phyloP scores from a whole-genome alignment of 768 basidiomycete genomes.

The Punctularia strigosozonata region DNA sequence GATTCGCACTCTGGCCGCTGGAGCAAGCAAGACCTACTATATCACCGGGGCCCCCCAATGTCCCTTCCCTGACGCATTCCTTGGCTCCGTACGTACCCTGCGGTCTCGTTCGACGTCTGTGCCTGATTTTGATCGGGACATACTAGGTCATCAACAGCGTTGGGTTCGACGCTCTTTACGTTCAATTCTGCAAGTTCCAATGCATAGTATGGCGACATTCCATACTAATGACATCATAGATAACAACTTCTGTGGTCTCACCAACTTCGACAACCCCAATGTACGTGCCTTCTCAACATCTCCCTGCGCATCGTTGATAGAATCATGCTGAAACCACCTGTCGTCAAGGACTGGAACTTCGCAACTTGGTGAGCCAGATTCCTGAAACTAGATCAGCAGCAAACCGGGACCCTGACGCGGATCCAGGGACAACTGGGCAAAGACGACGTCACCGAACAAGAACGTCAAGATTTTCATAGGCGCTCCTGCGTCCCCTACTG shows the following conservation, averaged over 20 bases:
- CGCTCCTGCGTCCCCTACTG: constrained; percentile 44
- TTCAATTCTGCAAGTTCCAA: constrained; percentile 45
- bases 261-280: constrained; percentile 30
- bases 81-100: constrained; percentile 23
- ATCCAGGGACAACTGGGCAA: constrained; percentile 54
- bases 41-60: constrained; percentile 58
- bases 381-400: background rate
- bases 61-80: constrained; percentile 54
- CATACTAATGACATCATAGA: constrained; percentile 11
- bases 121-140: background rate
- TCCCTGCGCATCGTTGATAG: too few species aligned
- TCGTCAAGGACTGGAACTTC: constrained; percentile 49
- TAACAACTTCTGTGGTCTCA: constrained; percentile 52
- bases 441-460: constrained; percentile 40
- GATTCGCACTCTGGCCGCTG: constrained; percentile 37
- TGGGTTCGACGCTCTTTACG: constrained; percentile 62
- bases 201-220: background rate
- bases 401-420: background rate
- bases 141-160: constrained; percentile 42
- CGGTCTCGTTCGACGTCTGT: too few species aligned
- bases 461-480: constrained; percentile 59
- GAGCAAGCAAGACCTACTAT: constrained; percentile 53
- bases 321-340: background rate
- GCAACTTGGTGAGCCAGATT: constrained; percentile 30
- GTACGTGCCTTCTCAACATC: constrained; percentile 16